Evolutionary conservation across 2,329 filamentous ascomycete species (phyloP), one percentile per base, ranked within the genome.

Genomic region (Colletotrichum falcatum): DNA sequence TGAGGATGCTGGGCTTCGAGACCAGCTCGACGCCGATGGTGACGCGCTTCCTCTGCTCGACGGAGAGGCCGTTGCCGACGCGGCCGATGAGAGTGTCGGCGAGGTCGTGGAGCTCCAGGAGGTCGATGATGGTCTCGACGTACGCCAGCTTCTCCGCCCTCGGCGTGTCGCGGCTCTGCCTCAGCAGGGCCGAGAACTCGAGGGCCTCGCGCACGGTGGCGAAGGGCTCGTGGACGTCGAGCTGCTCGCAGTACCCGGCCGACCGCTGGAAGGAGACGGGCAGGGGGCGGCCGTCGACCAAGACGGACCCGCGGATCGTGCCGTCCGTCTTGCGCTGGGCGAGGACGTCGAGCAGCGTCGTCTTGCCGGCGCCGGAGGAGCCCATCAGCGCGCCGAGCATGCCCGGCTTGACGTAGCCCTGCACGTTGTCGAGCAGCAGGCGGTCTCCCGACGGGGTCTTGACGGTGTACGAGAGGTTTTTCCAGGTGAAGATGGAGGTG

Each of bases 351-450:
- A 97, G 84, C 3, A 97, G 86, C 0, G 94, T 96, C 0, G 94
- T 97, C 81, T 97, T 97, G 61, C 94, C 94, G 20, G 94, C 94
- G 73, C 93, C 93, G 14, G 91, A 92, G 2, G 92, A 89, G 75
- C 93, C 91, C 92, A 95, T 93, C n/a, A 95, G 83, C 5, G 92
- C 93, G 3, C 91, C 93, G 26, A 94, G 80, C 73, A 90, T 94
- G 55, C 93, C 67, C 48, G 93, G 92, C 79, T 94, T 93, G 65
- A 95, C 92, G 89, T 92, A 97, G 3, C 94, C 94, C 73, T 94
- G 89, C 1, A 97, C 92, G 66, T 95, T 87, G 73, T 96, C 90
- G 9, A 97, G 83, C 68, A 97, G 89, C 16, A 88, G 83, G 11
- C 91, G 89, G 86, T 94, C 83, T 4, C 88, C 88, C 0, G 80